Conservation (phyloP, 2,329 filamentous ascomycete genomes). For the Fusarium papillatum region DNA sequence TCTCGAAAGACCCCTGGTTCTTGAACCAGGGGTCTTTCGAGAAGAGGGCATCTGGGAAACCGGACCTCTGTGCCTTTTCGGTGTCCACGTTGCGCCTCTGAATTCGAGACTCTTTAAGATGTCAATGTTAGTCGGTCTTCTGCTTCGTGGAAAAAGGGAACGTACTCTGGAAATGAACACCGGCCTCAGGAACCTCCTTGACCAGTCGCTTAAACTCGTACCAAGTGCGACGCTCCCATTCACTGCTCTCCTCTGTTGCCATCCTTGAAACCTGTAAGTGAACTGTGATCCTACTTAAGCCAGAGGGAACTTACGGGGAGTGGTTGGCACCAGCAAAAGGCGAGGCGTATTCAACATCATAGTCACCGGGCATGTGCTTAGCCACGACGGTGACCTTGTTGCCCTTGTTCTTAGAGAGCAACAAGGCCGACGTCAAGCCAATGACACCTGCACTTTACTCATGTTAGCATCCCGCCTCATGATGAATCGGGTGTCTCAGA, state of each 20-base stretch:
- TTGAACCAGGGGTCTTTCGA: constrained; percentile 81
- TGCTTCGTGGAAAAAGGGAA: not conserved
- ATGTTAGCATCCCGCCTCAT: not conserved
- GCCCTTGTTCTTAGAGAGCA: constrained; percentile 59
- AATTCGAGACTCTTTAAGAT: constrained; percentile 59
- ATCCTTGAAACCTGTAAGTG: constrained; percentile 52
- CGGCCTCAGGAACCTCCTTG: constrained; percentile 79
- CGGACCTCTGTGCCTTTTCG: constrained; percentile 33
- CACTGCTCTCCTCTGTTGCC: constrained; percentile 56
- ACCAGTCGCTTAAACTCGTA: constrained; percentile 71
- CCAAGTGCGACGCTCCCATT: constrained; percentile 77
- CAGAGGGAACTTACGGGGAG: constrained; percentile 70
- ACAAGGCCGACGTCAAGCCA: constrained; percentile 64
- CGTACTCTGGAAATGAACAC: constrained; percentile 82
- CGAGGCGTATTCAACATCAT: constrained; percentile 90
- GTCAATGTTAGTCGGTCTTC: constrained; percentile 10
- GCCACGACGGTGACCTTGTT: constrained; percentile 78
- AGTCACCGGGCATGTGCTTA: constrained; percentile 95
- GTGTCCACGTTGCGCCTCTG: constrained; percentile 74
- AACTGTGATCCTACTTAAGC: fast-evolving
- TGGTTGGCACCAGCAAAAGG: constrained; percentile 91
- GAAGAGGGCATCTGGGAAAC: constrained; percentile 73
- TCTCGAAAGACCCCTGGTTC: no score
- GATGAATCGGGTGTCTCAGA: not conserved
- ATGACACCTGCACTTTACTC: constrained; percentile 60